These are phyloP conservation scores for Rosa persica DNA, from an alignment of 306 rosid species.

Conservation along the genomic window DNA sequence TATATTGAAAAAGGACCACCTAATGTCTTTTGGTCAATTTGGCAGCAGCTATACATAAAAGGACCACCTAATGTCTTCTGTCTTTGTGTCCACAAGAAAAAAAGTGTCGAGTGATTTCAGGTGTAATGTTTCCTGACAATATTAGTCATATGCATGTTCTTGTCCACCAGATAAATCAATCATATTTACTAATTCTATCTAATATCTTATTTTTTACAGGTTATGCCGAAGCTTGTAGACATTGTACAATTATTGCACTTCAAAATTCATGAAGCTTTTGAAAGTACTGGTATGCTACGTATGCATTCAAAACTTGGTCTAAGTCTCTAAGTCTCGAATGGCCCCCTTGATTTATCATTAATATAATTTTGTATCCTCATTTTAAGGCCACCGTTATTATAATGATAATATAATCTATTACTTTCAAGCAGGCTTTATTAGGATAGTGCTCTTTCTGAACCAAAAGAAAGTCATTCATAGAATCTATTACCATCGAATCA, in stretches of 20 bases:
- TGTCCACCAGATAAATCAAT: background rate
- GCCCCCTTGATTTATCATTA: no score
- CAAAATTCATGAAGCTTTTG: conserved; percentile 79
- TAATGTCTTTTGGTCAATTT: no score
- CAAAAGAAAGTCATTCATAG: background rate
- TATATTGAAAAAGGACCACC: no score
- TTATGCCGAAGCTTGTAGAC: conserved; percentile 75
- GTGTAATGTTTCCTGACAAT: background rate
- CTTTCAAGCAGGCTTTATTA: background rate
- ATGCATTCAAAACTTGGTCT: conserved; percentile 1
- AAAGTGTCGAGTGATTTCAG: no score
- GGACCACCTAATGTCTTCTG: no score
- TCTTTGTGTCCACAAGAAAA: no score
- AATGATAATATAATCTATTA: no score
- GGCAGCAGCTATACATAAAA: no score
- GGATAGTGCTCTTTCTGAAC: background rate
- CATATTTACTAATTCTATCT: background rate
- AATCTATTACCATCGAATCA: background rate
- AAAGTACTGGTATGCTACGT: conserved; percentile 59
- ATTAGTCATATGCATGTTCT: background rate
- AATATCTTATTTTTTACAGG: conserved; percentile 49
- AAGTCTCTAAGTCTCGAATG: no score
- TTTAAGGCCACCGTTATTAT: background rate
- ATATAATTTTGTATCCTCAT: background rate
- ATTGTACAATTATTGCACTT: conserved; percentile 65